These are phyloP conservation scores for Hanseniaspora taiwanica DNA, from an alignment of 805 yeast genomes.

Conservation along the genomic window DNA sequence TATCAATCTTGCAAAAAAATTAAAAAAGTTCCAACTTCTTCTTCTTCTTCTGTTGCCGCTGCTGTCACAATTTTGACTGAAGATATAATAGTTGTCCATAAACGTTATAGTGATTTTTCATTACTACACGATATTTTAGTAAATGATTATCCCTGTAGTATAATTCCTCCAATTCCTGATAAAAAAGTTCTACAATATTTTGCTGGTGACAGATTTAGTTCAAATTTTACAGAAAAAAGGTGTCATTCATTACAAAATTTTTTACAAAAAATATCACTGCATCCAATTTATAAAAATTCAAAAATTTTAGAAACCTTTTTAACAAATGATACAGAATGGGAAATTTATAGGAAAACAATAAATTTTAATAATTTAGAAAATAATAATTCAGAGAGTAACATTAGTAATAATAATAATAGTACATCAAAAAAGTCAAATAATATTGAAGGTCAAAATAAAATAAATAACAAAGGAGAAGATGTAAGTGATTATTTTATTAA, in stretches of 20 bases:
- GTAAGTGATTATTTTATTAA: conserved; percentile 88
- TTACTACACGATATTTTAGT: conserved; percentile 59
- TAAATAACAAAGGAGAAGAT: conserved; percentile 40
- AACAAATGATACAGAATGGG: conserved; percentile 21
- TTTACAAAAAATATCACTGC: conserved; percentile 56
- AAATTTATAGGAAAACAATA: conserved; percentile 18
- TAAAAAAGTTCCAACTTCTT: not conserved
- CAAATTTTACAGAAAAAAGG: conserved; percentile 72
- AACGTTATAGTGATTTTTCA: conserved; percentile 82
- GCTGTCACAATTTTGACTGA: too few relatives aligned
- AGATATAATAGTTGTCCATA: conserved; percentile 20
- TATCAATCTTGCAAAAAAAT: not conserved
- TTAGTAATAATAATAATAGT: not conserved
- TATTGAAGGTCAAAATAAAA: too few relatives aligned
- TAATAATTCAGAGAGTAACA: not conserved
- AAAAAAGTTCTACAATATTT: conserved; percentile 83
- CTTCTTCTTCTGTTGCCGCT: not conserved
- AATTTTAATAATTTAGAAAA: conserved; percentile 1
- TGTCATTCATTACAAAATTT: conserved; percentile 71
- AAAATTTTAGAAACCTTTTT: conserved; percentile 33
- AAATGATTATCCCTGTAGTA: conserved; percentile 71
- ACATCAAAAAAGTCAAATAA: too few relatives aligned
- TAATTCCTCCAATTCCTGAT: conserved; percentile 90
- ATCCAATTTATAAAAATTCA: conserved; percentile 58
- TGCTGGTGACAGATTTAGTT: conserved; percentile 84